phyloP scores from a whole-genome alignment of 164 flowering plant species.

The Saururus chinensis region DNA sequence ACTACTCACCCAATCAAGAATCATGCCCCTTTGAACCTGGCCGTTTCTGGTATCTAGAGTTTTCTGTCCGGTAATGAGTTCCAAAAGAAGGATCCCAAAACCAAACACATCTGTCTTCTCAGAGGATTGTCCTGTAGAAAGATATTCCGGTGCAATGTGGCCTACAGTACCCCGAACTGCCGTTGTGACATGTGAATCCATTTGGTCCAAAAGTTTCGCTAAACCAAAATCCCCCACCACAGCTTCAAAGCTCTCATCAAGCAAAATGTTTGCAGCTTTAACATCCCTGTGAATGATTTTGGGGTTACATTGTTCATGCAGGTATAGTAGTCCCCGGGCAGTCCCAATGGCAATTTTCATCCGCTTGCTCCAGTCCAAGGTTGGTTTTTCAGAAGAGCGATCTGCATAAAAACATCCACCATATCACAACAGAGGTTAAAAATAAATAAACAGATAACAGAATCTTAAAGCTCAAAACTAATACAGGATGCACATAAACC shows the following conservation, averaged over 20 bases:
- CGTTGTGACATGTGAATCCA: constrained; percentile 95
- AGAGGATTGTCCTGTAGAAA: constrained; percentile 96
- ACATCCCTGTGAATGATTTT: constrained; percentile 96
- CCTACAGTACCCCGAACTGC: constrained; percentile 96
- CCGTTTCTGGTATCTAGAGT: constrained; percentile 69
- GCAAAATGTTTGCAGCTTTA: constrained; percentile 92
- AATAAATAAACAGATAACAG: neutral
- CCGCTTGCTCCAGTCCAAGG: constrained; percentile 83
- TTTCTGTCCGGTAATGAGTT: constrained; percentile 85
- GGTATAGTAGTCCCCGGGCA: constrained; percentile 80
- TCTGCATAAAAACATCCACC: constrained; percentile 25
- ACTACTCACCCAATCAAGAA: constrained; percentile 72
- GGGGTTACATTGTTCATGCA: constrained; percentile 90
- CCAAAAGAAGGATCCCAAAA: constrained; percentile 86
- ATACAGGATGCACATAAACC: constrained; percentile 30
- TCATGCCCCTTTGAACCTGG: constrained; percentile 77
- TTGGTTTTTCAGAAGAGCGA: constrained; percentile 38
- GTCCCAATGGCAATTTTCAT: constrained; percentile 77
- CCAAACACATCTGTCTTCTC: constrained; percentile 98
- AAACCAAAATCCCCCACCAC: constrained; percentile 98
- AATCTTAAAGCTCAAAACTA: neutral
- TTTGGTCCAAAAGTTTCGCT: constrained; percentile 72
- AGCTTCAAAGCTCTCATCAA: constrained; percentile 90
- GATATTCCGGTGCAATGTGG: constrained; percentile 97
- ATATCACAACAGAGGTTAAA: neutral